phyloP scores from a whole-genome alignment of 257 asterid species.

The Cinchona pubescens region DNA sequence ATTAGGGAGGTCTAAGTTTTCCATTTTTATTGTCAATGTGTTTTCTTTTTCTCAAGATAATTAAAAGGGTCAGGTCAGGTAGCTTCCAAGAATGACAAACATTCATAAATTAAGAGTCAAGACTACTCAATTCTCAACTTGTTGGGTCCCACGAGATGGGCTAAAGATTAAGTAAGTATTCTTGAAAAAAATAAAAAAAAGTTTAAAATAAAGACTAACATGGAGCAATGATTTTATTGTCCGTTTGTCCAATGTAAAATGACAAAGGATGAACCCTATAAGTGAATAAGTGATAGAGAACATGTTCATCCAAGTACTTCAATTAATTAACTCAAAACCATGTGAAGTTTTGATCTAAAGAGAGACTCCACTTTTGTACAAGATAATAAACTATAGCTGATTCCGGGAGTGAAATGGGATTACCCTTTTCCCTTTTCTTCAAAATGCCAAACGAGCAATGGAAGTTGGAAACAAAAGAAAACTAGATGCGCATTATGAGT shows the following conservation, averaged over 20 bases:
- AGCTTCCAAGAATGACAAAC: slow-evolving; percentile 57
- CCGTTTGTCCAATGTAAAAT: not conserved
- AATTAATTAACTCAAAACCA: not conserved
- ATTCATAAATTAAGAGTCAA: slow-evolving; percentile 34
- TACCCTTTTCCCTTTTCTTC: not conserved
- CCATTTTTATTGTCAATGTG: not conserved
- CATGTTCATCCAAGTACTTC: not conserved
- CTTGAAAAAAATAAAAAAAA: not conserved
- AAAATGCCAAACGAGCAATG: not conserved
- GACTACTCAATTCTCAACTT: slow-evolving; percentile 21
- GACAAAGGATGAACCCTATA: not conserved
- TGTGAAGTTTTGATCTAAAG: slow-evolving; percentile 10
- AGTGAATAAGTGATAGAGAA: not conserved
- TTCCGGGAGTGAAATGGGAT: not conserved
- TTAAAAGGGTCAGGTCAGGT: slow-evolving; percentile 9
- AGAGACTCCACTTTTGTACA: not conserved
- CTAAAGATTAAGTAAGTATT: not conserved
- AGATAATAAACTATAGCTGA: not conserved
- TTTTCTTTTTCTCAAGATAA: not conserved
- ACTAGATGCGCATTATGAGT: too few species aligned
- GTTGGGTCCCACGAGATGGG: slow-evolving; percentile 11
- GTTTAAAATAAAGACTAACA: not conserved
- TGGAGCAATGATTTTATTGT: not conserved
- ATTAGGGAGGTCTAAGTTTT: not conserved
- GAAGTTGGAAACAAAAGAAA: too few species aligned